These are phyloP conservation scores for Yamadazyma olivae DNA, from an alignment of 805 yeast genomes.

Conservation along the genomic window DNA sequence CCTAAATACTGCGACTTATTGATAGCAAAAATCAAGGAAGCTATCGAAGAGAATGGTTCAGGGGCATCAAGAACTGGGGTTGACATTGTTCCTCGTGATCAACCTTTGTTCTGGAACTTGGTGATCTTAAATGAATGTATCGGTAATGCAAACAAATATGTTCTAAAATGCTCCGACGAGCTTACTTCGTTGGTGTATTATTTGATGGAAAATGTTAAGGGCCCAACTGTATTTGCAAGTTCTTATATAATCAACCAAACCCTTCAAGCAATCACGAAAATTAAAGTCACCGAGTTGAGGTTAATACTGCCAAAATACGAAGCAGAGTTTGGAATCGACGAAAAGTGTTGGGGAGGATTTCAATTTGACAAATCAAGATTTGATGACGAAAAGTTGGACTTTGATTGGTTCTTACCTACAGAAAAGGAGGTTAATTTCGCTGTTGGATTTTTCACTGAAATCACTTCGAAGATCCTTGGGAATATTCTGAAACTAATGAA, in stretches of 20 bases:
- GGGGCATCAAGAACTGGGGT: slow-evolving; percentile 67
- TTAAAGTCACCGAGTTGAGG: slow-evolving; percentile 55
- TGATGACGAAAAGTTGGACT: slow-evolving; percentile 43
- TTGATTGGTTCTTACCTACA: slow-evolving; percentile 76
- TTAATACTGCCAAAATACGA: slow-evolving; percentile 47
- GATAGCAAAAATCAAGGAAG: slow-evolving; percentile 54
- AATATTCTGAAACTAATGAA: slow-evolving; percentile 38
- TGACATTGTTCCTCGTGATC: slow-evolving; percentile 76
- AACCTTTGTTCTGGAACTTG: slow-evolving; percentile 66
- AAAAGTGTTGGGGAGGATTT: slow-evolving; percentile 71
- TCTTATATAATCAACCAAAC: slow-evolving; percentile 67
- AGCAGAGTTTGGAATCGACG: slow-evolving; percentile 35
- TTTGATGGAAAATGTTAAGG: slow-evolving; percentile 50
- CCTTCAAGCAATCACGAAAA: slow-evolving; percentile 59
- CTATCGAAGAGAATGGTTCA: slow-evolving; percentile 75
- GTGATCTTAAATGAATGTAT: slow-evolving; percentile 67
- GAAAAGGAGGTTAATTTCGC: slow-evolving; percentile 58
- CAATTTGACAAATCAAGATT: slow-evolving; percentile 57
- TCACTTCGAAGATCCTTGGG: slow-evolving; percentile 42
- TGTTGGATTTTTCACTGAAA: slow-evolving; percentile 49
- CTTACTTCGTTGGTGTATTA: slow-evolving; percentile 44
- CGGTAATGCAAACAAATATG: slow-evolving; percentile 58
- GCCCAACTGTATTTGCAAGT: slow-evolving; percentile 61
- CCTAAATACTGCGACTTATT: slow-evolving; percentile 43
- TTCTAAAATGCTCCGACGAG: slow-evolving; percentile 44